Percentiles rank a stretch among this genome's conserved stretches.
phyloP scores from a whole-genome alignment of 2,329 filamentous ascomycete genomes.

The Venturia asperata region DNA sequence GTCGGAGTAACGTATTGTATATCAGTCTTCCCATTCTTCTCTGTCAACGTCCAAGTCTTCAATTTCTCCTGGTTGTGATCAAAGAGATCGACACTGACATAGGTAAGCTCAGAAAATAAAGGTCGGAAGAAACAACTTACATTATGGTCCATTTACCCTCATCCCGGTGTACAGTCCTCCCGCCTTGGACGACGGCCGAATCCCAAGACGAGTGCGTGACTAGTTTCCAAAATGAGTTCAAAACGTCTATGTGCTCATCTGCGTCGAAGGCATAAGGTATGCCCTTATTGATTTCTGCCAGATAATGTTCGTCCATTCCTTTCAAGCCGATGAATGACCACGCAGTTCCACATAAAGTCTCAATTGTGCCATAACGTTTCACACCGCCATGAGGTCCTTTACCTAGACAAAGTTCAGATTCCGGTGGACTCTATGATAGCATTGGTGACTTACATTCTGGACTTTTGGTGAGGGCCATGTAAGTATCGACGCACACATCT shows the following conservation, averaged over 20 bases:
- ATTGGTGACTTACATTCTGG: neutral
- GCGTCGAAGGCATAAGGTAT: neutral
- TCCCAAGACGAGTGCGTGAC: neutral
- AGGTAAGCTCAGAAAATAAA: neutral
- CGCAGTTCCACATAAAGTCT: neutral
- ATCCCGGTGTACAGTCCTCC: neutral
- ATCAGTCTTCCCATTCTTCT: neutral
- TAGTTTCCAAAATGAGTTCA: neutral
- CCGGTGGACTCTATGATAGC: too few species aligned
- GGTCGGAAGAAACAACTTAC: neutral
- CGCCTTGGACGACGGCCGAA: neutral
- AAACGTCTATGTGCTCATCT: neutral
- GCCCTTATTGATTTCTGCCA: neutral
- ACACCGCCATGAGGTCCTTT: neutral
- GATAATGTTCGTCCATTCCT: neutral
- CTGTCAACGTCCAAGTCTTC: neutral
- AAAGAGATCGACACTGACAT: neutral
- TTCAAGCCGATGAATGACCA: neutral
- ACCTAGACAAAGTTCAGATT: neutral
- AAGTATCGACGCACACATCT: neutral
- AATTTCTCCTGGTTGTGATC: neutral
- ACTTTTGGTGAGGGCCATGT: neutral
- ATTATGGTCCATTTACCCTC: neutral
- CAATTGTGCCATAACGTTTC: constrained; percentile 1
- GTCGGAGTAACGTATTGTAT: neutral